phyloP scores from a whole-genome alignment of 805 yeast genomes.

The Metschnikowia rubicola region DNA sequence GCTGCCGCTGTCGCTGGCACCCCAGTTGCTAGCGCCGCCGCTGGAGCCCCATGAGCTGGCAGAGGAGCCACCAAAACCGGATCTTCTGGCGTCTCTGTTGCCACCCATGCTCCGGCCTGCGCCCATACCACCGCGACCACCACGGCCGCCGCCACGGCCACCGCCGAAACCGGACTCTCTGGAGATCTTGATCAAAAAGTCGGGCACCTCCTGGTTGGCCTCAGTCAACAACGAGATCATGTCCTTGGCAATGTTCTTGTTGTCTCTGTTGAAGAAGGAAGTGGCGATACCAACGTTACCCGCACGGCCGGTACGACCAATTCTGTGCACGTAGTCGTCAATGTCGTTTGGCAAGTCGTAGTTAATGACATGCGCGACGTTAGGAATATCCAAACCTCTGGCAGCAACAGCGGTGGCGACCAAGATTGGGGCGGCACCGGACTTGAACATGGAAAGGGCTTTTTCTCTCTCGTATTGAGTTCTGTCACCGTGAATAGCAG shows the following conservation, averaged over 20 bases:
- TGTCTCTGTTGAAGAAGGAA: conserved; percentile 96
- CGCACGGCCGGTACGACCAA: conserved; percentile 99
- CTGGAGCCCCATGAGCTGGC: conserved; percentile 20
- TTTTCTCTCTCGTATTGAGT: conserved; percentile 96
- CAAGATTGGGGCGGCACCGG: conserved; percentile 87
- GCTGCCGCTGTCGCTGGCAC: conserved; percentile 23
- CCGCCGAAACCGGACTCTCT: conserved; percentile 65
- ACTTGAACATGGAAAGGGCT: conserved; percentile 90
- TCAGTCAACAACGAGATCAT: conserved; percentile 82
- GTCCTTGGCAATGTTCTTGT: conserved; percentile 84
- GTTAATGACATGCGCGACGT: conserved; percentile 96
- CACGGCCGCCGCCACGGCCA: conserved; percentile 39
- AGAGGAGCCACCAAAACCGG: conserved; percentile 31
- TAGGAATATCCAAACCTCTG: conserved; percentile 99
- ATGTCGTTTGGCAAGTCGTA: conserved; percentile 95
- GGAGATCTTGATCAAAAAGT: conserved; percentile 72
- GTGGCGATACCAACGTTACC: conserved; percentile 99
- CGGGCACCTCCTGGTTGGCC: conserved; percentile 97
- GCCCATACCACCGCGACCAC: conserved; percentile 48
- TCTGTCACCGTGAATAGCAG: conserved; percentile 99
- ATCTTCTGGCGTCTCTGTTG: conserved; percentile 52
- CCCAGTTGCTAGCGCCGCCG: conserved; percentile 18
- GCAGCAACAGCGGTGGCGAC: conserved; percentile 99
- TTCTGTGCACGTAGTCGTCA: conserved; percentile 98
- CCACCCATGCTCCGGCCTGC: conserved; percentile 45